phyloP scores from a whole-genome alignment of 208 protist species.

The Crithidia acanthocephali region DNA sequence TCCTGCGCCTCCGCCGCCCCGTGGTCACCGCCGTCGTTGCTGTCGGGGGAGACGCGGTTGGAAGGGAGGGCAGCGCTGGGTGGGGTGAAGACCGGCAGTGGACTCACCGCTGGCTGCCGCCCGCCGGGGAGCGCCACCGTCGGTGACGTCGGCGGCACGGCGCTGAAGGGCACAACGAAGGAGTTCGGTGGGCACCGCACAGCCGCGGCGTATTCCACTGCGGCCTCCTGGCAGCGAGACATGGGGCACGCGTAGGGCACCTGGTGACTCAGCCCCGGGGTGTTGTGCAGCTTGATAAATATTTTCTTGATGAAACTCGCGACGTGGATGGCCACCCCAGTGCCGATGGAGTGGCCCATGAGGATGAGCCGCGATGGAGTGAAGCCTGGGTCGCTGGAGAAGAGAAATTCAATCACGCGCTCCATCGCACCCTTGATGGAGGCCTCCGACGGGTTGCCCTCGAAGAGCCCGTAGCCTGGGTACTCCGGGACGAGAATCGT shows the following conservation, averaged over 20 bases:
- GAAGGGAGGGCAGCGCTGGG: background rate
- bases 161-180: slow-evolving; percentile 6
- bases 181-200: slow-evolving; percentile 16
- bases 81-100: slow-evolving; percentile 4
- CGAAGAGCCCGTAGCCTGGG: slow-evolving; percentile 49
- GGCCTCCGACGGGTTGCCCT: slow-evolving; percentile 39
- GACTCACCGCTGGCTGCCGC: background rate
- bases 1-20: background rate
- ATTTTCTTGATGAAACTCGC: slow-evolving; percentile 38
- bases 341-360: slow-evolving; percentile 61
- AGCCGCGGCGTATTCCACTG: background rate
- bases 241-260: slow-evolving; percentile 28
- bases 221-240: background rate
- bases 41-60: background rate
- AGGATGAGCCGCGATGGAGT: slow-evolving; percentile 47
- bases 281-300: slow-evolving; percentile 29
- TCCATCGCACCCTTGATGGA: slow-evolving; percentile 48
- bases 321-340: slow-evolving; percentile 44
- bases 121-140: background rate
- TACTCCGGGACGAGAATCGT: slow-evolving; percentile 52
- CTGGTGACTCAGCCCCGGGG: slow-evolving; percentile 6
- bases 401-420: slow-evolving; percentile 48
- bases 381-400: slow-evolving; percentile 37
- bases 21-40: background rate
- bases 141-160: slow-evolving; percentile 7